Conservation (phyloP, 257 asterid species). For the Thymus quinquecostatus region DNA sequence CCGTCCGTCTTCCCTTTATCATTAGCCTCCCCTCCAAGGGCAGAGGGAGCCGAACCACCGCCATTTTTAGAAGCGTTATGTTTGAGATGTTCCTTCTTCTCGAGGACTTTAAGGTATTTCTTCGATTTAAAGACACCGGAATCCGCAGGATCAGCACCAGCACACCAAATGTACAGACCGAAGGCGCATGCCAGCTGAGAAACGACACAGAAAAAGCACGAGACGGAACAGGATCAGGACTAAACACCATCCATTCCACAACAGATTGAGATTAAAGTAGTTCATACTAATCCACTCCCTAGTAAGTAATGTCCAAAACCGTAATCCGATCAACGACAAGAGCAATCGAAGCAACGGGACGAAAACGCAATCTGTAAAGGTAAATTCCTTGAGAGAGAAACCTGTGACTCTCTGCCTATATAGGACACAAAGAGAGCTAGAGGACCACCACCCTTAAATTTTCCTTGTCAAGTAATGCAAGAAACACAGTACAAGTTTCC, state of each 20-base stretch:
- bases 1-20: slow-evolving; percentile 40
- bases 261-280: background rate
- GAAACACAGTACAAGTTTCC: slow-evolving; percentile 14
- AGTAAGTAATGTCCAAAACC: slow-evolving; percentile 1
- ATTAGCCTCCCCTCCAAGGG: slow-evolving; percentile 48
- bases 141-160: slow-evolving; percentile 97
- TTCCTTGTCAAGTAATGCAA: slow-evolving; percentile 35
- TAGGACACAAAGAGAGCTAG: slow-evolving; percentile 35
- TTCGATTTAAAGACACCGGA: slow-evolving; percentile 86
- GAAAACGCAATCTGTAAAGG: slow-evolving; percentile 30
- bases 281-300: slow-evolving; percentile 10
- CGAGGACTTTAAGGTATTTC: slow-evolving; percentile 64
- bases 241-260: background rate
- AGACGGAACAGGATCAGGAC: background rate
- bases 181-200: slow-evolving; percentile 74
- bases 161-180: slow-evolving; percentile 94
- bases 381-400: slow-evolving; percentile 32
- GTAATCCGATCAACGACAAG: slow-evolving; percentile 29
- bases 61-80: slow-evolving; percentile 55
- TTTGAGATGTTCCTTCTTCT: slow-evolving; percentile 46
- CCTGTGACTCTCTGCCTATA: slow-evolving; percentile 36
- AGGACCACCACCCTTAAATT: slow-evolving; percentile 38
- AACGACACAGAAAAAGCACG: background rate
- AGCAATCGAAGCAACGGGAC: slow-evolving; percentile 32
- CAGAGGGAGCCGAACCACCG: slow-evolving; percentile 62